phyloP scores from a whole-genome alignment of 768 basidiomycete species.

The Mycena indigotica region DNA sequence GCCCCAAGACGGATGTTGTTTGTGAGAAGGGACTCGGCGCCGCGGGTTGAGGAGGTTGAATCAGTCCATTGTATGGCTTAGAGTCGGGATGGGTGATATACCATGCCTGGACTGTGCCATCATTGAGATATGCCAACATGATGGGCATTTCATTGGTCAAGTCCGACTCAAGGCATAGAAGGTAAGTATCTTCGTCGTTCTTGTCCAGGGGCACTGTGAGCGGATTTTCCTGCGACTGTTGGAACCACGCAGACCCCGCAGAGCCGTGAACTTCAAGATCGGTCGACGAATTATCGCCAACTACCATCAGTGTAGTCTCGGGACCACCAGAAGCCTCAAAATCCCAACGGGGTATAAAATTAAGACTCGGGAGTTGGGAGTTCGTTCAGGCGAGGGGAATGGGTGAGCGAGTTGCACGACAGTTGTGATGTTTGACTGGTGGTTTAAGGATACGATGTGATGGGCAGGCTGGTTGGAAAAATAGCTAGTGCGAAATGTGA shows the following conservation, averaged over 20 bases:
- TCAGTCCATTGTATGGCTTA: slow-evolving; percentile 59
- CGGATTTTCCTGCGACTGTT: slow-evolving; percentile 52
- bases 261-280: slow-evolving; percentile 47
- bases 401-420: slow-evolving; percentile 45
- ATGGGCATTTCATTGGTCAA: slow-evolving; percentile 60
- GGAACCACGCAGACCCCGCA: slow-evolving; percentile 46
- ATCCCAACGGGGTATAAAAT: slow-evolving; percentile 49
- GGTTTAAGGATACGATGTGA: slow-evolving; percentile 48
- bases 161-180: slow-evolving; percentile 67
- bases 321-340: slow-evolving; percentile 31
- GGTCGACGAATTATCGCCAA: slow-evolving; percentile 36
- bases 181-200: slow-evolving; percentile 68
- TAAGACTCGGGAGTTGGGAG: slow-evolving; percentile 39
- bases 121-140: slow-evolving; percentile 75
- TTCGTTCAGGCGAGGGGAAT: slow-evolving; percentile 42
- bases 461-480: slow-evolving; percentile 46
- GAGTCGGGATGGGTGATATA: slow-evolving; percentile 59
- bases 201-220: slow-evolving; percentile 69
- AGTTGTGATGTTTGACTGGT: slow-evolving; percentile 40
- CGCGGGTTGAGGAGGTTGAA: slow-evolving; percentile 24
- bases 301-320: slow-evolving; percentile 43
- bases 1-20: slow-evolving; percentile 39
- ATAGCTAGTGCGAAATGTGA: slow-evolving; percentile 70
- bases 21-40: not conserved
- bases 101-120: slow-evolving; percentile 79